Base-by-base conservation (phyloP, 352 stramenopile species). In the Elongisporangium senticosum region DNA sequence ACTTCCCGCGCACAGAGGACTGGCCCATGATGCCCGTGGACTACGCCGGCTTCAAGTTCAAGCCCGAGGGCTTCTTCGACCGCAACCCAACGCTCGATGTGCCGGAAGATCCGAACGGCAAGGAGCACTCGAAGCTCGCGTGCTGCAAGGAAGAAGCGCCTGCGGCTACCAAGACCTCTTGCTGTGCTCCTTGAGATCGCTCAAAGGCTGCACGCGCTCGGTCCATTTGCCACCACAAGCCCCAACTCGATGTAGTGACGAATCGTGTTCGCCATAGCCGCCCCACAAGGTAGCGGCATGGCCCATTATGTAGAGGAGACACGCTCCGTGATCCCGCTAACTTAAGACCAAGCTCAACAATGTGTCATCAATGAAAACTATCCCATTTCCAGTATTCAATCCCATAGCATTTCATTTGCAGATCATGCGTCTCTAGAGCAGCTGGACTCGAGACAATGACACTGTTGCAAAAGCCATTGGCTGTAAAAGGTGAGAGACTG, bases 11-110 rank as follows among this genome's bases (percentile, higher is more conserved):
- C 13, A 66, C 73, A 0, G 84, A 93, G 69, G 80, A 88, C 67
- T 87, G 79, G 69, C 83, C 83, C 22, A 69, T 93, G 22, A 92
- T 95, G 83, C 78, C 77, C 7, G 81, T 83, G 40, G 83, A 93
- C 67, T 77, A 74, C 28, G 76, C 79, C 15, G 71, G 72, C 26
- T 92, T 95, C 58, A 69, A 63, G 37, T 69, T 95, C 54, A 88
- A 80, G 56, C 77, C 82, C 13, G 76, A 89, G 19, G 69, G 71
- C 8, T 90, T 90, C 62, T 87, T 84, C 57, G 75, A 74, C 72
- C 83, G 58, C 74, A 89, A 64, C 52, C 67, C 51, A 71, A 94
- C 69, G 50, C 63, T 77, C 21, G 56, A 77, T n/a, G 66, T 80
- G 49, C 72, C 72, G 2, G 67, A 74, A 19, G 69, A 77, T 58